Base-by-base conservation (phyloP, 257 asterid species). In the Rehmannia glutinosa region DNA sequence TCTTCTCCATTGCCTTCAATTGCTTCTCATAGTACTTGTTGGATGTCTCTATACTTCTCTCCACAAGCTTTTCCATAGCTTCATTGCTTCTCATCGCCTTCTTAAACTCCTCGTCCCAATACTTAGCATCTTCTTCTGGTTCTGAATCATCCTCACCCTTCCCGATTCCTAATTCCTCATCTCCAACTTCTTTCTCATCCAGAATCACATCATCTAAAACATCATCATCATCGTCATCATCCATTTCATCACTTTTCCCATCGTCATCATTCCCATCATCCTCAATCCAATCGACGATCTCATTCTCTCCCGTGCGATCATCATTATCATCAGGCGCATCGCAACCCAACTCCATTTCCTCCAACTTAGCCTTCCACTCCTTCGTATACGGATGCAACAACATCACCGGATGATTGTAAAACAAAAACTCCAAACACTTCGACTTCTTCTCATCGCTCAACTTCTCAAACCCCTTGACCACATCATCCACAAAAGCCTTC, bases 311-410 rank as follows among this genome's bases (percentile, higher is more conserved):
- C 10, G 64, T 62, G 27, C 27, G 49, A 51, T 47, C 77, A 52
- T 76, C 89, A 23, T 77, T 75, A 25, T 90, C 97, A 56, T 93
- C 99, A 0, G 99, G 97, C 8, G 99, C 99, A 60, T 93, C 99
- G 32, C 99, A 90, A 6, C 99, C 99, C 82, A 93, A 72, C 84
- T 93, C 99, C 94, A 88, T 75, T 28, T 93, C 99, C 83, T 93
- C 99, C 87, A 90, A 61, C 70, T 73, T 88, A 3, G 84, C 85
- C 86, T 93, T 93, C 99, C 99, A 93, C 75, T 93, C 99, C 74
- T 85, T 88, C 0, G 97, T 85, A 53, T 79, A 86, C 0, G 97
- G 99, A 75, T 93, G 99, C 81, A 93, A 65, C 65, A 93, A 70
- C 81, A 79, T 57, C 64, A 81, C 83, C 0, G 97, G 99, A 73